Conservation (phyloP, 1,284 basidiomycete species). For the Ceratobasidium sp. region DNA sequence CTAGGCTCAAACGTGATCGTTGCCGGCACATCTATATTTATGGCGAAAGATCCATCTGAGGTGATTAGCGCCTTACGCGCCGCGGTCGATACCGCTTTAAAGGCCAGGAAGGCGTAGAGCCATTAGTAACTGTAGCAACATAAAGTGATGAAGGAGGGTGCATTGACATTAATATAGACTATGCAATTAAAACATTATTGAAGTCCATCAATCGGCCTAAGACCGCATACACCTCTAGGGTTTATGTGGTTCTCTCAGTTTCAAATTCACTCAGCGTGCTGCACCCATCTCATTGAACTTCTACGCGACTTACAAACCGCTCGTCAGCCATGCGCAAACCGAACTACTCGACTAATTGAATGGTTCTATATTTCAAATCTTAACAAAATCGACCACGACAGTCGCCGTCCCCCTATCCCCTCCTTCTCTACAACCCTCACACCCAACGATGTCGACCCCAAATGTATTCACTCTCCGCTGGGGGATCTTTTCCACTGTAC, state of each 20-base stretch:
- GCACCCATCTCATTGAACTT: no score
- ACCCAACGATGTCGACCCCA: background rate
- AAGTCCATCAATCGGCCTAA: background rate
- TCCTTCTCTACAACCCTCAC: background rate
- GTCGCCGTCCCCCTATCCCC: background rate
- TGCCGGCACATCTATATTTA: conserved; percentile 96
- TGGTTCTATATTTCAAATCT: no score
- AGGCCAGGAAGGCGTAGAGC: background rate
- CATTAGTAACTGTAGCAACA: no score
- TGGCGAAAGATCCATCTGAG: conserved; percentile 79
- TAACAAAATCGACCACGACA: background rate
- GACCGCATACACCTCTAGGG: no score
- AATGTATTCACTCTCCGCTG: conserved; percentile 47
- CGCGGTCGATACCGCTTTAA: conserved; percentile 72
- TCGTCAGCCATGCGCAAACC: no score
- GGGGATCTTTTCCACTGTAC: conserved; percentile 50
- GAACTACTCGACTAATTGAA: no score
- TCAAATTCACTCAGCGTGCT: no score
- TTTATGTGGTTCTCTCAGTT: no score
- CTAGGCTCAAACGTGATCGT: conserved; percentile 97
- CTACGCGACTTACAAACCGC: no score
- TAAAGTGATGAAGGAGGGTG: background rate
- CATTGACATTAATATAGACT: conserved; percentile 12
- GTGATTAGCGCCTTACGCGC: conserved; percentile 83
- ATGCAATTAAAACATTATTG: conserved; percentile 36